Conservation (phyloP, 192 early-diverging fungal species). For the Phycomyces nitens region DNA sequence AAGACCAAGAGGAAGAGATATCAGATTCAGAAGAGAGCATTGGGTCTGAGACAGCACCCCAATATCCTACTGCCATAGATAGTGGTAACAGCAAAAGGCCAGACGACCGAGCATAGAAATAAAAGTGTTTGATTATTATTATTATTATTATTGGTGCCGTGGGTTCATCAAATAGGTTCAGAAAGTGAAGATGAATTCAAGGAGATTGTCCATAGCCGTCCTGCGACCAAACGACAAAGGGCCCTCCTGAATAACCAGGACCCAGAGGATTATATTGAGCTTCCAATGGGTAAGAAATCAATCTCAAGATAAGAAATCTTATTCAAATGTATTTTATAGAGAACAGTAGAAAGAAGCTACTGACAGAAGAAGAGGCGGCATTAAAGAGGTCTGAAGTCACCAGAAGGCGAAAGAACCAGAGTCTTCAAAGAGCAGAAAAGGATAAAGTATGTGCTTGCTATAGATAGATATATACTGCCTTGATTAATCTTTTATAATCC, state of each 20-base stretch:
- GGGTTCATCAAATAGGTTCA: too few species aligned
- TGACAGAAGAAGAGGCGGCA: conserved; percentile 68
- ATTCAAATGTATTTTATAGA: conserved; percentile 32
- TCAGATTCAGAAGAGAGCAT: too few species aligned
- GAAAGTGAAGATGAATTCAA: conserved; percentile 14
- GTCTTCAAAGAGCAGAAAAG: conserved; percentile 71
- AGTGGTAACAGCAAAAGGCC: too few species aligned
- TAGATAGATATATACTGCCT: neutral
- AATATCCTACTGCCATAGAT: too few species aligned
- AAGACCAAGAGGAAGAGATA: too few species aligned
- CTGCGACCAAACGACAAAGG: conserved; percentile 67
- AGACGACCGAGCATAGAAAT: too few species aligned
- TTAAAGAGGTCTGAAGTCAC: conserved; percentile 70
- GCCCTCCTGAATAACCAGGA: conserved; percentile 56
- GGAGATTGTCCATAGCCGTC: conserved; percentile 30
- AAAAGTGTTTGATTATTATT: too few species aligned
- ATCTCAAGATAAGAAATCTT: neutral
- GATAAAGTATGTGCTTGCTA: conserved; percentile 43
- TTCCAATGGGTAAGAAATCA: conserved; percentile 56
- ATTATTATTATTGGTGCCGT: too few species aligned
- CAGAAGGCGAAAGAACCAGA: conserved; percentile 74
- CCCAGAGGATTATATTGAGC: conserved; percentile 62
- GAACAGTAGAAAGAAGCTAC: conserved; percentile 53
- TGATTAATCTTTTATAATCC: too few species aligned
- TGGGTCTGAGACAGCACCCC: too few species aligned